A percentile compares a stretch with the other conserved stretches of the same genome.
These are phyloP conservation scores for Serendipita sp. DNA, from an alignment of 768 basidiomycete species.

Conservation along the genomic window DNA sequence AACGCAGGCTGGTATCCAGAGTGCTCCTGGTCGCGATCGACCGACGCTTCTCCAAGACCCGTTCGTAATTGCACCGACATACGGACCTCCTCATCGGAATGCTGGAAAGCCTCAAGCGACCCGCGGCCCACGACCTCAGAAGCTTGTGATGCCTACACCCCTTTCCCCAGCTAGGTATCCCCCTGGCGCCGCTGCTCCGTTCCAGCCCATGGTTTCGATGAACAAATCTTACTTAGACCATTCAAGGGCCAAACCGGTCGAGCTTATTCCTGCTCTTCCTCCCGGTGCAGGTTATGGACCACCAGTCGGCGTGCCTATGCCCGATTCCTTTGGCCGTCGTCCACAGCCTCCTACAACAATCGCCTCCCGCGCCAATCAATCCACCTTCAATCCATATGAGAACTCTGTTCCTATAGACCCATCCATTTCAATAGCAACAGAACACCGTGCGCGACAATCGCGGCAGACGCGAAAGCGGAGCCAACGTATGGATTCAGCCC, in stretches of 20 bases:
- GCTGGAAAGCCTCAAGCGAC: no score
- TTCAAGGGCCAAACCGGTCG: neutral
- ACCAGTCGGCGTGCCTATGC: neutral
- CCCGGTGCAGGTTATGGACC: slow-evolving; percentile 1
- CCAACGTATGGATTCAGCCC: neutral
- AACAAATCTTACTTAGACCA: neutral
- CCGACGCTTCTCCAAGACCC: no score
- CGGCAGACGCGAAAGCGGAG: neutral
- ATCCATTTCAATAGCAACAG: neutral
- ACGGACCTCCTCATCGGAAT: no score
- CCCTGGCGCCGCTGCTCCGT: neutral
- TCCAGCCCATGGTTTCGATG: neutral
- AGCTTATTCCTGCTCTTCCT: slow-evolving; percentile 7
- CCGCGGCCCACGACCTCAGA: neutral
- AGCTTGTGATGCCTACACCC: slow-evolving; percentile 11
- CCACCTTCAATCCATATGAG: no score
- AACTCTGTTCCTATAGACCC: no score
- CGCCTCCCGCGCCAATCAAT: no score
- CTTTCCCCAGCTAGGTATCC: slow-evolving; percentile 11
- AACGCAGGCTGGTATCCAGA: neutral
- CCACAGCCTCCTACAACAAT: no score
- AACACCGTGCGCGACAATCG: neutral
- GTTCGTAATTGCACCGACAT: no score
- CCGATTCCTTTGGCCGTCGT: no score
- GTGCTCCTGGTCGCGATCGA: no score